Evolutionary conservation across 805 yeast species (phyloP), one percentile per base, ranked within the genome.

Genomic region (Sungouiozyma intestinalis): DNA sequence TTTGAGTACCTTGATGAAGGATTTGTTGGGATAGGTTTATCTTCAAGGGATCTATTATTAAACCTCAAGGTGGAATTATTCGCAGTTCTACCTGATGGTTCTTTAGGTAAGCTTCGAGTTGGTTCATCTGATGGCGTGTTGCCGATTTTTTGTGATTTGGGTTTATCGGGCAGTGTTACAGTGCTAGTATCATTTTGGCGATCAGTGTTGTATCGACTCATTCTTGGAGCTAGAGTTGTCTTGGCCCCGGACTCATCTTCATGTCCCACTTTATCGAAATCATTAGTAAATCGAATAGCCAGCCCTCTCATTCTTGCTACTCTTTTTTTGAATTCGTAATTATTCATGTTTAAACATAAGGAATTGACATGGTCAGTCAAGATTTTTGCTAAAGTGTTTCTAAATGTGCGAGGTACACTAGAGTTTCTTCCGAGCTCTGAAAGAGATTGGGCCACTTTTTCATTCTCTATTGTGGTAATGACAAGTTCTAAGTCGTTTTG

Each of bases 181-280:
- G 29, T 7, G 29, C 9, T 7, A 24, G 6, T 24, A 16, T 9
- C 24, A 4, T 6, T 18, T 4, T 35, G 36, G 16, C 7, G 35
- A 14, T 42, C 45, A 20, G 29, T 38, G 27, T 47, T 45, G 27
- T 51, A 52, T 31, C 57, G 48, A 36, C 56, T 53, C 14, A 40
- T 21, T 16, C 39, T 46, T 9, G 49, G 15, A 19, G 40, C 29
- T 31, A 37, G 45, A 7, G 38, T 16, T 9, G 21, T 35, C 16
- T 15, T 21, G 4, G 50, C 54, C 4, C 50, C 44, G 17, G 50
- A 47, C 40, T 41, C 37, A 19, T 47, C 49, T 9, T 40, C 44
- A 16, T 41, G 31, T 18, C 38, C 24, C n/a, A 33, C 41, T 14
- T 36, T 11, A 3, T 37, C 37, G 16, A 48, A 45, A 11, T 38